Base-by-base conservation (phyloP, 768 basidiomycete genomes). In the Suillus brevipes region DNA sequence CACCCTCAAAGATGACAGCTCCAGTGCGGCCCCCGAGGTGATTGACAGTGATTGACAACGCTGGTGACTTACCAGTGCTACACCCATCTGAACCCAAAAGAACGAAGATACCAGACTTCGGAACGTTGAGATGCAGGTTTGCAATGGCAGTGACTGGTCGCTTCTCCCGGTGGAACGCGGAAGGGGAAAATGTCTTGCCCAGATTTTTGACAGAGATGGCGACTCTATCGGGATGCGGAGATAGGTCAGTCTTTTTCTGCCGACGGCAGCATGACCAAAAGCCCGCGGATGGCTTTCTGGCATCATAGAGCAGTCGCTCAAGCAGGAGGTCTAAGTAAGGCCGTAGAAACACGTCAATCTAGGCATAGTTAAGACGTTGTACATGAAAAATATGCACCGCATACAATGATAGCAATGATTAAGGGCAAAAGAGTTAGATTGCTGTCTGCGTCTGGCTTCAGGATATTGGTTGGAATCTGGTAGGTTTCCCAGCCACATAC, bases 11-110 rank as follows among this genome's bases (percentile, higher is more conserved):
- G 0, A 80, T 77, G 20, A 92, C 79, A 3, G 80, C 78, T 38
- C 92, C 92, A 28, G 81, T 77, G 5, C 85, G 87, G 23, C 82
- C 83, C 8, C 84, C 85, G 9, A 86, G 75, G 13, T 93, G 79
- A 3, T 87, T 85, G 3, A 83, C 90, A 13, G 93, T 76, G 60
- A 92, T 83, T 3, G 88, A 88, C 31, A 93, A 78, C 0, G 84
- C 77, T 0, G 91, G 92, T 0, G 89, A 91, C 75, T 92, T 94
- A 23, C 91, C 91, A 10, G 91, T 90, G 9, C 91, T 91, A 61
- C 31, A 79, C 87, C 89, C 89, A 66, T 91, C 90, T 1, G 90
- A 87, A 34, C 91, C 91, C 13, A 92, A 77, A 10, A 93, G 78
- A 37, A 91, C 90, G 70, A 87, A 92, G n/a, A 92, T 91, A 9